phyloP scores from a whole-genome alignment of 23 red algal species.

The Cyanidiococcus yangmingshanensis region DNA sequence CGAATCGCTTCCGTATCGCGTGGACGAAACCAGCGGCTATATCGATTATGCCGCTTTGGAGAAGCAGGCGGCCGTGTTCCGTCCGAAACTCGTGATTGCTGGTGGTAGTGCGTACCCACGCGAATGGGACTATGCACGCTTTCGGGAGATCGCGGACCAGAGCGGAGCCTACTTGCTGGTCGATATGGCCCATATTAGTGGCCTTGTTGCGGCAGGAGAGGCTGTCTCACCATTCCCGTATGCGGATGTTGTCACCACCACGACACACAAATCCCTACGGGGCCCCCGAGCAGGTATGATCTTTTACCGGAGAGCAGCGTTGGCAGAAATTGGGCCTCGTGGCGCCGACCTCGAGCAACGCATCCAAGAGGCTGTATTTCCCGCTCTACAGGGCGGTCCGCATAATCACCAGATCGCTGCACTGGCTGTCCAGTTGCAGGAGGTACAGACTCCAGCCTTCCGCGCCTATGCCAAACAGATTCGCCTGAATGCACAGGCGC shows the following conservation, averaged over 20 bases:
- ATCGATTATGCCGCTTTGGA: slow-evolving; percentile 96
- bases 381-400: slow-evolving; percentile 88
- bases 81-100: slow-evolving; percentile 72
- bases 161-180: slow-evolving; percentile 67
- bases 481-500: slow-evolving; percentile 50
- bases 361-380: slow-evolving; percentile 94
- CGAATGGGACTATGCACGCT: slow-evolving; percentile 71
- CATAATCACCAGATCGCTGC: slow-evolving; percentile 98
- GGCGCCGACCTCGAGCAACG: slow-evolving; percentile 43
- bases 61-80: slow-evolving; percentile 49
- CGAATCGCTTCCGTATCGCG: slow-evolving; percentile 94
- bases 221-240: slow-evolving; percentile 62
- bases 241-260: slow-evolving; percentile 91
- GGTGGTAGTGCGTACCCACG: slow-evolving; percentile 91
- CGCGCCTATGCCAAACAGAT: slow-evolving; percentile 55
- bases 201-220: slow-evolving; percentile 65
- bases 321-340: slow-evolving; percentile 12
- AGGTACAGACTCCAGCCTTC: slow-evolving; percentile 81
- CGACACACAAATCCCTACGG: slow-evolving; percentile 95
- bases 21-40: slow-evolving; percentile 58
- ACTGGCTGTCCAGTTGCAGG: slow-evolving; percentile 65
- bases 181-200: slow-evolving; percentile 98
- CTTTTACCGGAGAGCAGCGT: slow-evolving; percentile 56
- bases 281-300: slow-evolving; percentile 90
- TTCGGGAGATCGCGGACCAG: slow-evolving; percentile 73